Evolutionary conservation across 164 flowering plant genomes (phyloP).

Genomic region (Chimonanthus praecox): DNA sequence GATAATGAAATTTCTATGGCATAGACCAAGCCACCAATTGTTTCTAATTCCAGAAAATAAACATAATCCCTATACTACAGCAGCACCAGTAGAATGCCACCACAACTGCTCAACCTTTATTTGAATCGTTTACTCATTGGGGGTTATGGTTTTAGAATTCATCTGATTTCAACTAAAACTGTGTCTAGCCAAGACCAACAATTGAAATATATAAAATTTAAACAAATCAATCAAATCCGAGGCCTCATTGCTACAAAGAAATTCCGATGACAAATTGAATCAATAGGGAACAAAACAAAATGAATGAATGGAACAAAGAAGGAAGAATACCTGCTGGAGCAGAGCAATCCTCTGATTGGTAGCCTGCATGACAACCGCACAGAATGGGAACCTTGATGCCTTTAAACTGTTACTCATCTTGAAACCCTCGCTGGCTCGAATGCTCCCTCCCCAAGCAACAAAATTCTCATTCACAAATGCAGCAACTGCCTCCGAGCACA

Average conservation of each 20-base stretch:
- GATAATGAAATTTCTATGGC: too few species aligned
- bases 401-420: conserved; percentile 99
- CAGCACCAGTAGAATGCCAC: too few species aligned
- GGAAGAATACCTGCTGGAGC: conserved; percentile 75
- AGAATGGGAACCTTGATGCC: conserved; percentile 87
- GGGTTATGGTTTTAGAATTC: not conserved
- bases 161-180: not conserved
- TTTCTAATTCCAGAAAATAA: too few species aligned
- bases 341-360: conserved; percentile 85
- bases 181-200: not conserved
- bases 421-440: conserved; percentile 87
- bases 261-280: too few species aligned
- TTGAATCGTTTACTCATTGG: too few species aligned
- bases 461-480: conserved; percentile 90
- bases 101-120: too few species aligned
- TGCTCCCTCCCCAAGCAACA: conserved; percentile 93
- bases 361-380: conserved; percentile 89
- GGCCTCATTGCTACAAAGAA: too few species aligned
- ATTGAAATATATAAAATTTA: too few species aligned
- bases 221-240: too few species aligned
- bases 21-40: too few species aligned
- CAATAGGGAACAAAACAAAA: too few species aligned
- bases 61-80: too few species aligned
- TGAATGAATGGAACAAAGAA: not conserved
- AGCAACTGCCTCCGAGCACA: conserved; percentile 56